These are phyloP conservation scores for Pseudoturritis turrita DNA, from an alignment of 345 rosid species.

Conservation along the genomic window DNA sequence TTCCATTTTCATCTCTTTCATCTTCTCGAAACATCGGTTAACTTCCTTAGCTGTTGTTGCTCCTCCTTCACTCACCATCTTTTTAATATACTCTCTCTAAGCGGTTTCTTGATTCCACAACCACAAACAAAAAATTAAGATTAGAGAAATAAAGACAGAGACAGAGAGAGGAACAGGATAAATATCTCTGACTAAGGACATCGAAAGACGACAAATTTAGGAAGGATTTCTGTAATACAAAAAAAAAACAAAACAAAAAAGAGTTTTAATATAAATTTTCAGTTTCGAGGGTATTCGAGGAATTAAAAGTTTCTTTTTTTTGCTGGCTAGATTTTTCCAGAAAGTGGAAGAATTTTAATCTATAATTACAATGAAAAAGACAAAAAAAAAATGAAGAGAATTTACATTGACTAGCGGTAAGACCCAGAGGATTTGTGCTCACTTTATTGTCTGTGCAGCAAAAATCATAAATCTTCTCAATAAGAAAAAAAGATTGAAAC, in stretches of 20 bases:
- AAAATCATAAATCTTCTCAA: background rate
- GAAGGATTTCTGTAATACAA: background rate
- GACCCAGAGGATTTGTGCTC: background rate
- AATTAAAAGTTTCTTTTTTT: background rate
- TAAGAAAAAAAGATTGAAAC: background rate
- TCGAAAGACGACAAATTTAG: conserved; percentile 4
- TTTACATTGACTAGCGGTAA: conserved; percentile 4
- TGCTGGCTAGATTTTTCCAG: background rate
- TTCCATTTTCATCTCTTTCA: conserved; percentile 40
- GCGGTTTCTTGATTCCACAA: conserved; percentile 12
- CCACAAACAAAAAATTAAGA: background rate
- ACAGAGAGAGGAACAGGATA: background rate
- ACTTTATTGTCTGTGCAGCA: background rate
- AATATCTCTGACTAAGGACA: background rate
- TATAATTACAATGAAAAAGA: background rate
- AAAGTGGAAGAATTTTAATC: background rate
- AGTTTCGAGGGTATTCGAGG: background rate
- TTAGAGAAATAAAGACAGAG: background rate
- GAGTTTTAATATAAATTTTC: too few relatives aligned
- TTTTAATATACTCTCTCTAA: background rate
- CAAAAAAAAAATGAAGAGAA: background rate
- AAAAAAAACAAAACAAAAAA: background rate
- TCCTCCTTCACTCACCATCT: conserved; percentile 7
- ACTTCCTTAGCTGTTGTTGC: background rate
- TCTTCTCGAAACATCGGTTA: conserved; percentile 23